Conservation (phyloP, 371 early-diverging fungal genomes). For the Cokeromyces recurvatus region DNA sequence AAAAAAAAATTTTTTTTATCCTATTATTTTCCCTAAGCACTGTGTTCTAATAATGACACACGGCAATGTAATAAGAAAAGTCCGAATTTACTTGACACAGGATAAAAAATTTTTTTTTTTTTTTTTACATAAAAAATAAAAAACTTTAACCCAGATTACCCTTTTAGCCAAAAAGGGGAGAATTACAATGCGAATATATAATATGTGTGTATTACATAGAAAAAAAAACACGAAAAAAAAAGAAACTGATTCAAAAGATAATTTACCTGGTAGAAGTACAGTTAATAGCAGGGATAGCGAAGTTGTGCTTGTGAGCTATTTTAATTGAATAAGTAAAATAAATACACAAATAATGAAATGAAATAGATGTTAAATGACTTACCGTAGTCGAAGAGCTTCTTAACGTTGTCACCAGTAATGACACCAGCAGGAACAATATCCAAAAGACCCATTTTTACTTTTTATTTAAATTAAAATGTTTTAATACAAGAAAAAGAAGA, state of each 20-base stretch:
- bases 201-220: no score
- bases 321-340: background rate
- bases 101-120: no score
- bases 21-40: no score
- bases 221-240: background rate
- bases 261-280: constrained; percentile 78
- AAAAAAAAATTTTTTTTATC: background rate
- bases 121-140: no score
- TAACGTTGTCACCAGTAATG: constrained; percentile 83
- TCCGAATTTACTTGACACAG: no score
- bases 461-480: no score
- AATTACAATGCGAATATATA: background rate
- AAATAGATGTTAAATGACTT: constrained; percentile 8
- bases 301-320: constrained; percentile 68
- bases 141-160: constrained; percentile 4
- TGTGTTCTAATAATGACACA: no score
- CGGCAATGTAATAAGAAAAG: no score
- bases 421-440: constrained; percentile 87
- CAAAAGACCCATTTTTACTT: constrained; percentile 62
- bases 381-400: constrained; percentile 79
- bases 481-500: constrained; percentile 3
- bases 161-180: background rate
- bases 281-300: constrained; percentile 93
- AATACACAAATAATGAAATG: no score
- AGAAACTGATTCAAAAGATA: no score